phyloP scores from a whole-genome alignment of 148 eudicot genomes.

The Amaranthus hypochondriacus region DNA sequence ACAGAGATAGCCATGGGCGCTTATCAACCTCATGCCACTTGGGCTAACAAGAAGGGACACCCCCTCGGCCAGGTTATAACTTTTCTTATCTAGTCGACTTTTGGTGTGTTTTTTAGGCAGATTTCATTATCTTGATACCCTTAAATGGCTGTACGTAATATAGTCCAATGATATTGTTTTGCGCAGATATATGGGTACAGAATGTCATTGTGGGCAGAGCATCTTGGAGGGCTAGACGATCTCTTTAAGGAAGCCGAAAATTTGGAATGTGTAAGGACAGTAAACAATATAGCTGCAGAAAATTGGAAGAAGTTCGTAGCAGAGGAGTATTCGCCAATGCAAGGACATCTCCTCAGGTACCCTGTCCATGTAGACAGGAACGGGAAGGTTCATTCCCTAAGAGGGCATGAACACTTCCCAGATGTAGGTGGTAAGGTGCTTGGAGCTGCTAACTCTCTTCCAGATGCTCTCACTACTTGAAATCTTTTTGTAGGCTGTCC shows the following conservation, averaged over 20 bases:
- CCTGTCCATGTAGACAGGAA: constrained; percentile 31
- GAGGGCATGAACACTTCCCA: constrained; percentile 42
- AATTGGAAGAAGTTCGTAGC: constrained; percentile 48
- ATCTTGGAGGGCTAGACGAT: constrained; percentile 42
- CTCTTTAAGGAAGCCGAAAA: constrained; percentile 39
- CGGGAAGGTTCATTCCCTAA: constrained; percentile 38
- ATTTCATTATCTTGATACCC: background rate
- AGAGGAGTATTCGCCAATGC: constrained; percentile 33
- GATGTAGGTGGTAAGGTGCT: constrained; percentile 57
- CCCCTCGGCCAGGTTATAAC: constrained; percentile 52
- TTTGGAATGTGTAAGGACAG: constrained; percentile 35
- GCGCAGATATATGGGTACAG: constrained; percentile 59
- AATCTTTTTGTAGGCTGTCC: background rate
- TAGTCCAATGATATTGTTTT: background rate
- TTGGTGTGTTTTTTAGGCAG: no score
- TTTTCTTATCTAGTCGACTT: background rate
- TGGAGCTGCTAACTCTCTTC: constrained; percentile 43
- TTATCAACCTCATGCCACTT: constrained; percentile 54
- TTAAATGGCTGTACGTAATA: no score
- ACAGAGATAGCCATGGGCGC: constrained; percentile 72
- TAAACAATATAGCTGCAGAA: constrained; percentile 40
- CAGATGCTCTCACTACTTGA: constrained; percentile 53
- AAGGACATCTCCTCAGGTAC: constrained; percentile 53
- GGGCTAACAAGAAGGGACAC: constrained; percentile 41
- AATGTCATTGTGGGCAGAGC: constrained; percentile 75